Conservation (phyloP, 257 asterid genomes). For the Knoxia roxburghii region DNA sequence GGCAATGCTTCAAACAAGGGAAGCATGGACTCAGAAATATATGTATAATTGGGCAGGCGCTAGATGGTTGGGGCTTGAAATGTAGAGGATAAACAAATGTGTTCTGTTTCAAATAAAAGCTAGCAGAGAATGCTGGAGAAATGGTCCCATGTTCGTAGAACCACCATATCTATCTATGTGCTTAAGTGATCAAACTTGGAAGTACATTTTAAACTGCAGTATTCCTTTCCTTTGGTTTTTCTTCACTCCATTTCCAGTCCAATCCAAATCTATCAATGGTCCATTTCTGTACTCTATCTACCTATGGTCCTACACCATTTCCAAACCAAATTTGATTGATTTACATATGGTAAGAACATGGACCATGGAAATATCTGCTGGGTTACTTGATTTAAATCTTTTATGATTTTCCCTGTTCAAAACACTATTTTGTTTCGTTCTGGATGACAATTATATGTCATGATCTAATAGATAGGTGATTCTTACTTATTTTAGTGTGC, state of each 20-base stretch:
- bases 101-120: background rate
- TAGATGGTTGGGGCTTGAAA: background rate
- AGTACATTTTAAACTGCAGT: background rate
- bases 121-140: background rate
- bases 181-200: background rate
- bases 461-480: background rate
- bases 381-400: background rate
- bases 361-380: background rate
- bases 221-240: background rate
- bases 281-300: too few relatives aligned
- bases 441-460: background rate
- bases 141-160: background rate
- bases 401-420: background rate
- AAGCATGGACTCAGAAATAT: background rate
- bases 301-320: too few relatives aligned
- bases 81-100: background rate
- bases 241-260: background rate
- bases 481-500: background rate
- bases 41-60: too few relatives aligned
- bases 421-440: background rate
- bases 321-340: background rate
- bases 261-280: too few relatives aligned
- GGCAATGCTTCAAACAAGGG: background rate
- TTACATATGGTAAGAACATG: background rate
- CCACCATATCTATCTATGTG: background rate